These are phyloP conservation scores for Setomelanomma holmii DNA, from an alignment of 2,329 filamentous ascomycete genomes.

Conservation along the genomic window DNA sequence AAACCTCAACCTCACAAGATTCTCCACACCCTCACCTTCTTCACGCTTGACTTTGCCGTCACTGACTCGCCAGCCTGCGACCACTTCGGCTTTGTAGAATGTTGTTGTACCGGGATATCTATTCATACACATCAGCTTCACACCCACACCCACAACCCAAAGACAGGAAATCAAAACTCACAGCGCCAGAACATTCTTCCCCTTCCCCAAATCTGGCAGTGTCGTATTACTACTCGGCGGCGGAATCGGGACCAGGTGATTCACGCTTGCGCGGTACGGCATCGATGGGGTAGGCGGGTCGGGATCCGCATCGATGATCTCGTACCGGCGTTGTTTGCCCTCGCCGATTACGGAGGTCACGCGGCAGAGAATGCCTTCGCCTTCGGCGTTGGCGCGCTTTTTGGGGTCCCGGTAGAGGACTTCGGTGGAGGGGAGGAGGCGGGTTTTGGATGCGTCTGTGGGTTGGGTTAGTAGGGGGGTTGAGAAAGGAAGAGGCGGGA, in stretches of 20 bases:
- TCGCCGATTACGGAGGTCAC: constrained; percentile 61
- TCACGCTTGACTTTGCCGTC: constrained; percentile 45
- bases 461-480: constrained; percentile 2
- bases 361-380: constrained; percentile 60
- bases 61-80: constrained; percentile 48
- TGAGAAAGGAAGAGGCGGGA: not conserved
- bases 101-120: constrained; percentile 60
- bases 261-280: constrained; percentile 56
- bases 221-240: constrained; percentile 50
- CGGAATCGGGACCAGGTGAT: constrained; percentile 55
- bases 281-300: constrained; percentile 47
- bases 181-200: constrained; percentile 56
- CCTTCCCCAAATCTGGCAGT: constrained; percentile 51
- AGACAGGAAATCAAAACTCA: not conserved
- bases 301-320: constrained; percentile 59
- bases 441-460: constrained; percentile 19
- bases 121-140: not conserved
- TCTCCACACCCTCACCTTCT: constrained; percentile 51
- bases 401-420: constrained; percentile 60
- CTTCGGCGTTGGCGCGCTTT: constrained; percentile 49
- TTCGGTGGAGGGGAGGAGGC: constrained; percentile 53
- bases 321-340: constrained; percentile 61
- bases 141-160: no score
- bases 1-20: constrained; percentile 54
- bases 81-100: constrained; percentile 61